Evolutionary conservation across 768 basidiomycete species (phyloP), one percentile per base, ranked within the genome.

Genomic region (Lactarius akahatsu): DNA sequence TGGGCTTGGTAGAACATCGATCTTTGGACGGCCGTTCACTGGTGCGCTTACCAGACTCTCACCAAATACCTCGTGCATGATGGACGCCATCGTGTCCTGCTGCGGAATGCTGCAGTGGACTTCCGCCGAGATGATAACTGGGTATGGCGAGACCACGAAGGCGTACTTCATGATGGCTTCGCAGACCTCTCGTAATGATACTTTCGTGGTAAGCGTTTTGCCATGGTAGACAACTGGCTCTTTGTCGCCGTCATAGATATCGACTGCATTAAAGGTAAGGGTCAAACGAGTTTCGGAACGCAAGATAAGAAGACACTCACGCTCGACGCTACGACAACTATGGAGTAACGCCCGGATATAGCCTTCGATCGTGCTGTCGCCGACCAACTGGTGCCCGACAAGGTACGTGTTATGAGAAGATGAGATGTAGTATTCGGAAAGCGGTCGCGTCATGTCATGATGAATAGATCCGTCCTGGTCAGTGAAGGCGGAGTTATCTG

Each of bases 371-470:
- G 95, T 95, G 67, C 91, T 94, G 36, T 89, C 86, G 5, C 96
- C 96, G 50, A 95, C 82, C 4, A 94, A 82, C 72, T 96, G 94
- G 72, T 91, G 83, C 0, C 94, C 94, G 20, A 92, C 86, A 10
- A 96, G 86, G 73, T 95, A 95, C 0, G 93, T 95, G 70, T 98
- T 98, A 74, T 98, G 96, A 10, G 91, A 94, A 13, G 91, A 88
- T 4, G 91, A 94, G 72, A 96, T 85, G 73, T 81, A 93, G 74
- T 98, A 98, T 65, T 98, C 91, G 2, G 87, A 85, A 16, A 97
- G 80, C 1, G 96, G 94, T 1, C 84, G 80, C 0, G 89, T 90
- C 97, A 98, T 98, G 71, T 97, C 90, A 59, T 95, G 92, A 75
- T 80, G 81, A 6, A 88, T 77, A 18, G 79, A 77, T 36, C 76